Conservation (phyloP, 495 filamentous ascomycete genomes). For the Evernia prunastri region DNA sequence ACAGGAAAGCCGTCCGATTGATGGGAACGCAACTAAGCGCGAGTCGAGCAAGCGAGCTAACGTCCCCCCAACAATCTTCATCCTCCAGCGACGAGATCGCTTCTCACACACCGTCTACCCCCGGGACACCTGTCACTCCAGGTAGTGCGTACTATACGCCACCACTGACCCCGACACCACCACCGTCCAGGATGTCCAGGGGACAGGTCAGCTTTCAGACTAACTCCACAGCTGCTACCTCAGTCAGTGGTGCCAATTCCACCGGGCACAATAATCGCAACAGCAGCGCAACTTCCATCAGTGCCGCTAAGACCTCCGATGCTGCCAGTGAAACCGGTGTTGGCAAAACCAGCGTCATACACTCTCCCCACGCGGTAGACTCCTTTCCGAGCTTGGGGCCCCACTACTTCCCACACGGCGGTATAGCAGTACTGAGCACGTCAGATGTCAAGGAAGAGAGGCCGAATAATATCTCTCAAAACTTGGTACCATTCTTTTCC, state of each 20-base stretch:
- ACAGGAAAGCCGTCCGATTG: not conserved
- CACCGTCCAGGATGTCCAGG: not conserved
- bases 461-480: slow-evolving; percentile 52
- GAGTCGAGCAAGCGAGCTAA: not conserved
- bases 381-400: not conserved
- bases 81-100: not conserved
- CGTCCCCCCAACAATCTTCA: not conserved
- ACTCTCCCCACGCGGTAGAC: not conserved
- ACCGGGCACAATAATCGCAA: not conserved
- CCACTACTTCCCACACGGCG: not conserved
- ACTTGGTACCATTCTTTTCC: slow-evolving; percentile 64
- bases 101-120: not conserved
- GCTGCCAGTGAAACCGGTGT: not conserved
- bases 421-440: slow-evolving; percentile 39
- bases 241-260: not conserved
- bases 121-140: not conserved
- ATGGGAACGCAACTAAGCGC: not conserved
- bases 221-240: not conserved
- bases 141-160: not conserved
- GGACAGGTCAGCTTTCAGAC: not conserved
- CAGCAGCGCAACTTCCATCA: not conserved
- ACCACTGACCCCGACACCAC: not conserved
- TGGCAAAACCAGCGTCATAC: not conserved
- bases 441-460: slow-evolving; percentile 44
- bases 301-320: not conserved